phyloP scores from a whole-genome alignment of 306 rosid species.

The Vigna trinervia region DNA sequence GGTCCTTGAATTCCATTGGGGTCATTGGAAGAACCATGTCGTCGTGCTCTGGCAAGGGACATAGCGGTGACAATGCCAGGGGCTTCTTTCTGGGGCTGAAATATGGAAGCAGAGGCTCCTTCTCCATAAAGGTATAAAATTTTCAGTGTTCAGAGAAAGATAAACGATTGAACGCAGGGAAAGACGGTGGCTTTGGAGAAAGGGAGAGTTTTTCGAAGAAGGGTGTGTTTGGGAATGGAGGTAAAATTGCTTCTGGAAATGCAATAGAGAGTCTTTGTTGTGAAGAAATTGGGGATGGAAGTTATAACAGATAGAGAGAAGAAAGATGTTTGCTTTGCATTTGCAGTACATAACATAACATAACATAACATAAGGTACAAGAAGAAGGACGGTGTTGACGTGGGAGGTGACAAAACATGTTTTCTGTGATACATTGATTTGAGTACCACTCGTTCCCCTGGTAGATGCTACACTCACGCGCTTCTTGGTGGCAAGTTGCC shows the following conservation, averaged over 20 bases:
- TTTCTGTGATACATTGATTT: not conserved
- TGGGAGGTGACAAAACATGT: slow-evolving; percentile 15
- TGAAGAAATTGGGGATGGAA: not conserved
- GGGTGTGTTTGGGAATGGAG: not conserved
- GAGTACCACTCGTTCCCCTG: slow-evolving; percentile 1
- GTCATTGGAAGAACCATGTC: slow-evolving; percentile 65
- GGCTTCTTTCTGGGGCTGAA: slow-evolving; percentile 60
- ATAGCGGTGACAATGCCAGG: slow-evolving; percentile 41
- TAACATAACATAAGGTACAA: slow-evolving; percentile 1
- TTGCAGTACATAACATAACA: no score
- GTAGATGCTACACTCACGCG: slow-evolving; percentile 35
- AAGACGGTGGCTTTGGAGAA: slow-evolving; percentile 20
- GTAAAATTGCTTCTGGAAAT: not conserved
- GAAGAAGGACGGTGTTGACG: slow-evolving; percentile 25
- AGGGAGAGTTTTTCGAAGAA: not conserved
- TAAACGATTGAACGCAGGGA: not conserved
- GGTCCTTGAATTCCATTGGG: slow-evolving; percentile 77
- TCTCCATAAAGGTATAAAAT: slow-evolving; percentile 62
- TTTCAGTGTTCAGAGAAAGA: not conserved
- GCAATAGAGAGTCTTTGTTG: not conserved
- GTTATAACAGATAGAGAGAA: not conserved
- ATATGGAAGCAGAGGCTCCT: slow-evolving; percentile 80
- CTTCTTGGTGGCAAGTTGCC: slow-evolving; percentile 10
- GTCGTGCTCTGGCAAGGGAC: slow-evolving; percentile 69
- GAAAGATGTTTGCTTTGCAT: not conserved